Evolutionary conservation across 108 stramenopile genomes (phyloP), one percentile per base, ranked within the genome.

Genomic region (Nitzschia inconspicua): DNA sequence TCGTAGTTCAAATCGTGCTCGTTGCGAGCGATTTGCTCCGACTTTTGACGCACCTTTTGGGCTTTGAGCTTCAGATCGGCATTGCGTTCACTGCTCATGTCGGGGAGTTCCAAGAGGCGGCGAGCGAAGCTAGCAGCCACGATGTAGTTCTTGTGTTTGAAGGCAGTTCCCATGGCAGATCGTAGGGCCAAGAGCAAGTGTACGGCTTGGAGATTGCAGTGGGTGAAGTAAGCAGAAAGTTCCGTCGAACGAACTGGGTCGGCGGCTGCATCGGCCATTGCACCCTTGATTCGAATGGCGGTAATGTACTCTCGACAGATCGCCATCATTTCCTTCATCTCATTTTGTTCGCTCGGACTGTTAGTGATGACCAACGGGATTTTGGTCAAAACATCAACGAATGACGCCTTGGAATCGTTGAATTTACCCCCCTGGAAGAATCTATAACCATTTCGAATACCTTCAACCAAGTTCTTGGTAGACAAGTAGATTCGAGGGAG

Each of bases 181-280:
- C 97, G 88, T 11, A 99, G 88, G 5, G 95, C 95, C 39, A 99
- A 81, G 13, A 98, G 73, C 62, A 97, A 66, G 73, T 99, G 99
- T 16, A 88, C 85, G 16, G 99, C 96, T 62, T 96, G 95, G 53
- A 99, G 79, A 61, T 98, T 95, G 78, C 97, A 98, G 79, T 97
- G 97, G n/a, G 99, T 99, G 65, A 99, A 96, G 84, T 98, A 98
- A 6, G 99, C 99, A 24, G 96, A 87, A 14, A 99, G 91, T 69
- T 99, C 99, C 7, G 96, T 94, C 24, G 82, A 72, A 47, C 97
- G 86, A 11, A 91, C 90, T 41, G 91, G 84, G 51, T 95, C 91
- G 4, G 63, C 56, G 9, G 65, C 78, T 23, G 75, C 72, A 16
- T 74, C 75, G 0, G 77, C 52, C 65, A 95, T 95, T 27, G 89